Percentiles rank a stretch among this genome's conserved stretches.
Evolutionary conservation across 139 green algal genomes (phyloP).

Genomic region (Micromonas commoda): DNA sequence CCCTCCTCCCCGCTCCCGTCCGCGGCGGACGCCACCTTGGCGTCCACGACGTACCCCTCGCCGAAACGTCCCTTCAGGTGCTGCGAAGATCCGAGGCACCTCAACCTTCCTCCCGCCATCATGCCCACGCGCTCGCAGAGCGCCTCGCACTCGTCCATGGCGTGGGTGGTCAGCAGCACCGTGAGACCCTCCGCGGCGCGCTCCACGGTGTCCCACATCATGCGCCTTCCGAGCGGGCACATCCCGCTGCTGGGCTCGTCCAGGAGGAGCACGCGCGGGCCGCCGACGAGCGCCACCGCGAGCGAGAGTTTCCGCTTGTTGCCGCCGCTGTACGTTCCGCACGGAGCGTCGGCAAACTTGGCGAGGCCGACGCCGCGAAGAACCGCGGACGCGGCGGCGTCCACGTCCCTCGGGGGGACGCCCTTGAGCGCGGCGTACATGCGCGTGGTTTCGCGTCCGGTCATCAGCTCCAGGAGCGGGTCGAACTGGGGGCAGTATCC

Average conservation of each 20-base stretch:
- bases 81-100: conserved; percentile 72
- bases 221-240: conserved; percentile 73
- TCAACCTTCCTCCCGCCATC: conserved; percentile 62
- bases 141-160: conserved; percentile 91
- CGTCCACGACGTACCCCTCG: conserved; percentile 29
- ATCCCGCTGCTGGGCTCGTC: conserved; percentile 58
- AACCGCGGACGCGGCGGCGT: conserved; percentile 6
- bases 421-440: conserved; percentile 50
- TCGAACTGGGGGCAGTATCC: conserved; percentile 60
- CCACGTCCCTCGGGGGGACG: not conserved
- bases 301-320: conserved; percentile 50
- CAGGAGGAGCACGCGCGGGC: conserved; percentile 36
- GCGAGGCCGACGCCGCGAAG: conserved; percentile 27
- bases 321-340: conserved; percentile 40
- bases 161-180: conserved; percentile 72
- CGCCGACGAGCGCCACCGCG: conserved; percentile 48
- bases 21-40: not conserved
- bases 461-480: conserved; percentile 45
- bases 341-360: conserved; percentile 18
- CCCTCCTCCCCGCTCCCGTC: not conserved
- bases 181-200: conserved; percentile 35
- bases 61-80: conserved; percentile 79
- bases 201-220: conserved; percentile 89
- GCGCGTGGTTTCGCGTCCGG: conserved; percentile 45
- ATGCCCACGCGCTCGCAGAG: conserved; percentile 79